Evolutionary conservation across 2,329 filamentous ascomycete species (phyloP), one percentile per base, ranked within the genome.

Genomic region (Stagonosporopsis rhizophila): DNA sequence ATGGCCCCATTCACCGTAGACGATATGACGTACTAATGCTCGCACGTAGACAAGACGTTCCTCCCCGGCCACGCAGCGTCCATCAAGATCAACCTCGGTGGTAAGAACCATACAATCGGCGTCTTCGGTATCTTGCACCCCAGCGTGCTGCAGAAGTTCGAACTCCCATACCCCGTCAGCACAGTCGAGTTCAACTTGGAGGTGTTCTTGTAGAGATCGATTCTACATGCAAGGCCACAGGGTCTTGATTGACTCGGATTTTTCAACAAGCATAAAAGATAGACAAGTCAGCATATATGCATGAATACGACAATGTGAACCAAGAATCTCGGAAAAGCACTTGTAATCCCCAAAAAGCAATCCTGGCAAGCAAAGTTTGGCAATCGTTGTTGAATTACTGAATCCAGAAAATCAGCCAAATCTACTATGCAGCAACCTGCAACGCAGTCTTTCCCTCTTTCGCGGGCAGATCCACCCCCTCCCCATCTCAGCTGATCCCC

Each of bases 91-190:
- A 87, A 90, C 49, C 78, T 94, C 27, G 85, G 79, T 32, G 91
- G 90, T 56, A 90, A 92, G 81, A 85, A 89, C 62, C 81, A 85
- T 58, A 84, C 88, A 48, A 90, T 99, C 69, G 95, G 95, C 70
- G 87, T 91, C 75, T 95, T 99, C 73, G 95, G 95, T 69, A 94
- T 99, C 66, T 78, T 99, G 73, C 94, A 99, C 78, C 96, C 95
- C 39, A 89, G 87, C 6, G 95, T 98, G 63, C 81, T 98, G 70
- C 92, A 96, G 75, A 95, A 96, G 71, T 97, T 95, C 78, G 93
- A 96, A 69, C 82, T 97, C 72, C 91, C 86, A 85, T 94, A 93
- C 82, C 94, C 95, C 38, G 92, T 96, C 68, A 97, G 92, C 79
- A 92, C 91, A 39, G 80, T 99, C 66, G 95, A 99, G 82, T 85